phyloP scores from a whole-genome alignment of 331 rosid species.

The Saraca asoca region DNA sequence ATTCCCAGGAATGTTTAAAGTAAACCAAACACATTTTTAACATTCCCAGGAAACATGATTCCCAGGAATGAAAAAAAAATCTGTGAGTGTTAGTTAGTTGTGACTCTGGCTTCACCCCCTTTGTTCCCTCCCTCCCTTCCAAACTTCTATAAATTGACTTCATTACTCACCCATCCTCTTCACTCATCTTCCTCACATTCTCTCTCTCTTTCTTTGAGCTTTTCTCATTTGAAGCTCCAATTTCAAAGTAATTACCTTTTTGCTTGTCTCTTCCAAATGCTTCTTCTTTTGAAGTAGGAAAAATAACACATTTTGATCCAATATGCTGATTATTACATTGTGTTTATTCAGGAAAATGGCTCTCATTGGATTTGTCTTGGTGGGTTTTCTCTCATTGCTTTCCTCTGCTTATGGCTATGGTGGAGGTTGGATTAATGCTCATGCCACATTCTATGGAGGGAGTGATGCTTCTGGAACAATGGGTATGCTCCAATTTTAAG shows the following conservation, averaged over 20 bases:
- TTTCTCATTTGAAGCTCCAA: conserved; percentile 7
- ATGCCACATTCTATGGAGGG: conserved; percentile 62
- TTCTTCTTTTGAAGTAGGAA: neutral
- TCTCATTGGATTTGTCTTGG: conserved; percentile 40
- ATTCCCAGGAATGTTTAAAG: no score
- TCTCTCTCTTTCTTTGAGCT: neutral
- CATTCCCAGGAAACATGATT: no score
- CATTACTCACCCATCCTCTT: conserved; percentile 14
- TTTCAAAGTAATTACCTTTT: conserved; percentile 36
- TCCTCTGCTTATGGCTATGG: conserved; percentile 50
- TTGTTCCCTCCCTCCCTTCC: no score
- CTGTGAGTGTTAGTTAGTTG: conserved; percentile 38
- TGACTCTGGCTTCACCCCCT: conserved; percentile 23
- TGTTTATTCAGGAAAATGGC: conserved; percentile 68
- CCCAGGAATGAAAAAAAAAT: no score
- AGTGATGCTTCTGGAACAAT: conserved; percentile 47
- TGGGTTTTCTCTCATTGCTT: conserved; percentile 55
- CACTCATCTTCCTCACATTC: conserved; percentile 46
- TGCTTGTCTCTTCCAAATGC: no score
- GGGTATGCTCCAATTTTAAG: conserved; percentile 37
- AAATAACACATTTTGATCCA: conserved; percentile 2
- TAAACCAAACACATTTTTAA: no score
- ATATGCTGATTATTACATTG: conserved; percentile 9
- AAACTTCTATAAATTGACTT: conserved; percentile 54
- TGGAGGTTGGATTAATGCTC: conserved; percentile 45